A percentile compares a stretch with the other conserved stretches of the same genome.
Evolutionary conservation across 495 filamentous ascomycete species (phyloP).

Genomic region (Penicillium antarcticum): DNA sequence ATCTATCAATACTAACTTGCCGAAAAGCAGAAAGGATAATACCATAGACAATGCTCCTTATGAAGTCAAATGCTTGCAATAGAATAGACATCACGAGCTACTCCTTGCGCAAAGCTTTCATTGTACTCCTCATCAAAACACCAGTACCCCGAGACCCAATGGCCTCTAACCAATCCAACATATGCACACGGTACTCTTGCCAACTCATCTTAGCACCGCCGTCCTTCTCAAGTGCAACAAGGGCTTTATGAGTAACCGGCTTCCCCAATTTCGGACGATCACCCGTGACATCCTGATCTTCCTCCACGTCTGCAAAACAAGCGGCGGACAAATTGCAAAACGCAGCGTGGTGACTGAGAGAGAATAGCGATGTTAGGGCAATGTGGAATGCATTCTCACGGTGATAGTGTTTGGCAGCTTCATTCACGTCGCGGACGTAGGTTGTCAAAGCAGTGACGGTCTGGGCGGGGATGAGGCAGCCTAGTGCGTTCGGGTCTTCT

Average conservation of each 20-base stretch:
- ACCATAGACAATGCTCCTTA: too few species aligned
- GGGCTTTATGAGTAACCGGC: constrained; percentile 68
- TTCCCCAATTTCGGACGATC: constrained; percentile 60
- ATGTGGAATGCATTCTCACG: constrained; percentile 40
- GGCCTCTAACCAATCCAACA: constrained; percentile 66
- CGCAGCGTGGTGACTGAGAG: constrained; percentile 64
- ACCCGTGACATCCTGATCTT: constrained; percentile 55
- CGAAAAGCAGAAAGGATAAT: not conserved
- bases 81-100: constrained; percentile 9
- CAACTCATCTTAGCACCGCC: constrained; percentile 68
- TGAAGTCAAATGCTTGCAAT: not conserved
- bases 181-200: constrained; percentile 72
- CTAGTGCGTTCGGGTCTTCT: constrained; percentile 66
- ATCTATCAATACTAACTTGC: too few species aligned
- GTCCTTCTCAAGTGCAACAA: constrained; percentile 60
- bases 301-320: constrained; percentile 56
- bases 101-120: constrained; percentile 62
- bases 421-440: constrained; percentile 41
- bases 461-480: constrained; percentile 60
- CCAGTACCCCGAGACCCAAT: constrained; percentile 64
- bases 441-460: constrained; percentile 45
- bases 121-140: constrained; percentile 77
- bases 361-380: constrained; percentile 58
- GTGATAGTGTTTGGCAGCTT: constrained; percentile 30
- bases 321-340: constrained; percentile 64